Base-by-base conservation (phyloP, 345 rosid species). In the Lenwebbia sp. region DNA sequence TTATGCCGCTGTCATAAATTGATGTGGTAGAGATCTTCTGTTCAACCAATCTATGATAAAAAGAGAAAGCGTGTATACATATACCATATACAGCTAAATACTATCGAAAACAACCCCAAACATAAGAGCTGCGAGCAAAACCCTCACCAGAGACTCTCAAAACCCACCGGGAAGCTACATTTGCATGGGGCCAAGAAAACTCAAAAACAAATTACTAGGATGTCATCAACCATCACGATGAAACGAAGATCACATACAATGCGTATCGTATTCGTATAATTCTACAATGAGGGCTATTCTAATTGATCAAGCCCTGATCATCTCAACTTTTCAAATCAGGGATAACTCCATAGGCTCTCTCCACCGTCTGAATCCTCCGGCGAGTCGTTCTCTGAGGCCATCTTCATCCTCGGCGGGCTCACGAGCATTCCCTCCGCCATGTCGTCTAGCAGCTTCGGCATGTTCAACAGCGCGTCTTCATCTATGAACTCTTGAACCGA, bases 401-500 rank as follows among this genome's bases (percentile, higher is more conserved):
- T 78, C 88, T 86, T 86, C 87, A 95, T 92, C 83, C 96, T 88
- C 5, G 99, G 99, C 1, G 97, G 98, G 10, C 94, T 90, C 85
- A 95, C 86, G 90, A 96, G 88, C 97, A 96, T 92, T 82, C 98
- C 99, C 86, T 92, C 96, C 0, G 99, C 99, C 99, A 96, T 95
- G 87, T 94, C 94, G 88, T 93, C 95, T 51, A 96, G 85, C 88
- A 96, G 57, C 86, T 91, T 92, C 25, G 99, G 99, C 95, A 96
- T 90, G 86, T 94, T 92, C 83, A 95, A 88, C 82, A 94, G 83
- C 11, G 84, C 98, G 53, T 96, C 99, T 88, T 93, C 97, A 82
- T 96, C 99, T 41, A 96, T 82, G 84, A 91, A 96, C 78, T 90
- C 90, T 30, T 86, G 86, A 54, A 53, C 74, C 33, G 26, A 23